Evolutionary conservation across 257 asterid species (phyloP), one percentile per base, ranked within the genome.

Genomic region (Nicotiana benthamiana): DNA sequence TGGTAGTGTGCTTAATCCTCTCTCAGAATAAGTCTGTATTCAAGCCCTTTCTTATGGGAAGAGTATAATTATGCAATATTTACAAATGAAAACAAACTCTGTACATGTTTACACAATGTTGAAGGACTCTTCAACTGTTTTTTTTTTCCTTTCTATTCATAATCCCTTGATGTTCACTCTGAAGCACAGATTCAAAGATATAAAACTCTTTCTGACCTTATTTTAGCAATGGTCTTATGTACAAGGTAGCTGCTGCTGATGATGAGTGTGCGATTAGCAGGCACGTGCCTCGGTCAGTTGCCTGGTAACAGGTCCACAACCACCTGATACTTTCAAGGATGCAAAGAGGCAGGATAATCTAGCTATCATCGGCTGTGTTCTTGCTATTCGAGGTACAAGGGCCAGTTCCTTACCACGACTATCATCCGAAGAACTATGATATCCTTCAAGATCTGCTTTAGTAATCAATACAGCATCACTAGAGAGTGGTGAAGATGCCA

Each of bases 381-480:
- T 87, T 4, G 75, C 74, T 79, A 83, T 75, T 82, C 85, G 77
- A 43, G 91, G 89, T 6, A 89, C 81, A 57, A 89, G 66, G 11
- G 83, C 80, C 6, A 91, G 83, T 86, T 85, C 88, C 90, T 85
- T 90, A 75, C 90, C 83, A 6, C 83, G 80, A 75, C 59, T 28
- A 78, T 84, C 76, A 0, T 82, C 83, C 28, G 88, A 81, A 16
- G 98, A 90, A 87, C 90, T 87, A 76, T 82, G 86, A 81, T 94
- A 94, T 9, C 98, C 98, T 89, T 94, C 98, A 9, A 94, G 93
- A 86, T 94, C 98, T 34, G 90, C 97, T 85, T 93, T 93, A 36
- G 98, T 94, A 78, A 94, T 90, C 54, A 94, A 68, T 10, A 94
- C 97, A 18, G 86, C 96, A 63, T 94, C 98, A 51, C 90, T 88